Conservation (phyloP, 1,284 basidiomycete species). For the Tilletia walkeri region DNA sequence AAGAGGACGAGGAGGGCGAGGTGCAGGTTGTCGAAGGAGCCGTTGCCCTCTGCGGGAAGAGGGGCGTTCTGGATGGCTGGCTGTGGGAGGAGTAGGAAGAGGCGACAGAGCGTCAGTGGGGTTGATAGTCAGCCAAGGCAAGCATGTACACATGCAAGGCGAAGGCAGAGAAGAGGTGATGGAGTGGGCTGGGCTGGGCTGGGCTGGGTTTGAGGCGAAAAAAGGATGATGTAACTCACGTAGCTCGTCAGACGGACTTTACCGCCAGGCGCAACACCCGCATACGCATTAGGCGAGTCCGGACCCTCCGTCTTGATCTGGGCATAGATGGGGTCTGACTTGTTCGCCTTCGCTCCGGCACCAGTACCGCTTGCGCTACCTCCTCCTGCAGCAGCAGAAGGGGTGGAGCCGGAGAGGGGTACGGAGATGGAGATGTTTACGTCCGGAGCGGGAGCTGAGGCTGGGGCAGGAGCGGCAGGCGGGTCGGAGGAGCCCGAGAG, state of each 20-base stretch:
- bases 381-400: no score
- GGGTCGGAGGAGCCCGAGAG: not conserved
- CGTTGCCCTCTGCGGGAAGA: constrained; percentile 55
- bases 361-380: not conserved
- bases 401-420: not conserved
- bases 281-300: constrained; percentile 12
- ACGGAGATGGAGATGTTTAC: not conserved
- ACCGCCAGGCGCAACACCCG: constrained; percentile 44
- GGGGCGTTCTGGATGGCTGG: constrained; percentile 50
- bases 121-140: not conserved
- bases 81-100: constrained; percentile 7
- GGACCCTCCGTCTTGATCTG: constrained; percentile 17
- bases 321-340: constrained; percentile 5
- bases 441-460: constrained; percentile 5
- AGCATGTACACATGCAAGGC: not conserved
- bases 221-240: constrained; percentile 20
- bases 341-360: not conserved
- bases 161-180: not conserved
- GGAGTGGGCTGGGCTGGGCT: no score
- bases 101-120: not conserved
- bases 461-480: not conserved
- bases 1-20: constrained; percentile 66
- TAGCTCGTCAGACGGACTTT: constrained; percentile 54
- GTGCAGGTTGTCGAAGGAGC: constrained; percentile 61
- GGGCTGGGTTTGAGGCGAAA: no score